Conservation (phyloP, 345 rosid species). For the Microcos paniculata region DNA sequence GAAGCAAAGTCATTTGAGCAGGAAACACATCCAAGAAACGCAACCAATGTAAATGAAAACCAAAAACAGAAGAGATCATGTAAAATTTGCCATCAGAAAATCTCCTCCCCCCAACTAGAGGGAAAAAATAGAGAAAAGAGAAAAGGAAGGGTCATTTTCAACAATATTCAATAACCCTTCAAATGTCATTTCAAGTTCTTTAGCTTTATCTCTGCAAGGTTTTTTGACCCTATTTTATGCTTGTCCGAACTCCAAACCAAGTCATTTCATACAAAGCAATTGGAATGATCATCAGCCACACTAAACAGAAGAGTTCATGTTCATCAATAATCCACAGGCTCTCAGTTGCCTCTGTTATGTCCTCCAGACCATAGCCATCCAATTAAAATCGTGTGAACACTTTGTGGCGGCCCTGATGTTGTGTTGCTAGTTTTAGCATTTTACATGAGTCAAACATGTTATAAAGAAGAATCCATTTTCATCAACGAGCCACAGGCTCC, state of each 20-base stretch:
- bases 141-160: neutral
- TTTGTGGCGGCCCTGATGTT: too few species aligned
- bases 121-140: neutral
- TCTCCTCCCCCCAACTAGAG: neutral
- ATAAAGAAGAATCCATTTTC: too few species aligned
- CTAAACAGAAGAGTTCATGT: neutral
- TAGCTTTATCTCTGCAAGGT: neutral
- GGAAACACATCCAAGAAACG: slow-evolving; percentile 5
- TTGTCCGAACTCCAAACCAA: neutral
- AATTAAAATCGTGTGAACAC: neutral
- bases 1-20: slow-evolving; percentile 20
- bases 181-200: neutral
- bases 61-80: neutral
- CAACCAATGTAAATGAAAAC: neutral
- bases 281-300: neutral
- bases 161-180: neutral
- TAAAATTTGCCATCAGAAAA: neutral
- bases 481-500: too few species aligned
- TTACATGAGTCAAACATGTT: neutral
- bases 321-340: too few species aligned
- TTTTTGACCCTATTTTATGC: neutral
- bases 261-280: neutral
- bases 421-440: neutral
- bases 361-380: neutral
- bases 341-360: neutral